These are phyloP conservation scores for Harringtonia aguacate DNA, from an alignment of 2,329 filamentous ascomycete species.

Conservation along the genomic window DNA sequence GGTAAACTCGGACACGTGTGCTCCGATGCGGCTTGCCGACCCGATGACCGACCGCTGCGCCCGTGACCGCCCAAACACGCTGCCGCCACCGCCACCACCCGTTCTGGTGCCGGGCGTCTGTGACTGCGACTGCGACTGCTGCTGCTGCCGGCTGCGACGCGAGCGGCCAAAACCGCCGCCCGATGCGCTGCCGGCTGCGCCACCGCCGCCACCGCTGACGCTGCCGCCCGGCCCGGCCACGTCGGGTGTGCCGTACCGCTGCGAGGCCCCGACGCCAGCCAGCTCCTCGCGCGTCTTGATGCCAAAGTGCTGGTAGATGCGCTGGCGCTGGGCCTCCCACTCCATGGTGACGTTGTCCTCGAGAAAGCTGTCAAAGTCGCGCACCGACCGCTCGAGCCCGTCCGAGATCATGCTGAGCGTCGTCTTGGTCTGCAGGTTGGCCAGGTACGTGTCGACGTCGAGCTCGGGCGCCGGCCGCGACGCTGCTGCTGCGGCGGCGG, in stretches of 20 bases:
- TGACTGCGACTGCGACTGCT: constrained; percentile 13
- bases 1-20: constrained; percentile 54
- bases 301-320: constrained; percentile 94
- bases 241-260: constrained; percentile 9
- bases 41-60: constrained; percentile 83
- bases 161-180: constrained; percentile 51
- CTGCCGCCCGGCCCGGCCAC: constrained; percentile 14
- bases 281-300: constrained; percentile 52
- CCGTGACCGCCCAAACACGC: constrained; percentile 53
- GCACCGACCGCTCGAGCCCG: constrained; percentile 77
- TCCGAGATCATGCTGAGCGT: constrained; percentile 86
- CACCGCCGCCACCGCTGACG: no score
- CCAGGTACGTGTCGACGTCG: constrained; percentile 69
- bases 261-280: constrained; percentile 5
- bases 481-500: constrained; percentile 13
- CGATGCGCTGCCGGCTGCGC: no score
- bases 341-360: constrained; percentile 93
- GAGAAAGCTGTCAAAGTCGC: constrained; percentile 86
- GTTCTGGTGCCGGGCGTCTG: constrained; percentile 11
- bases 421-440: constrained; percentile 80
- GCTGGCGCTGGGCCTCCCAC: constrained; percentile 87
- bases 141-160: constrained; percentile 33
- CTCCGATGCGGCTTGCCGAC: constrained; percentile 56
- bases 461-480: constrained; percentile 38
- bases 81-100: constrained; percentile 30